phyloP scores from a whole-genome alignment of 2,329 filamentous ascomycete genomes.

The Sporothrix pseudoabietina region DNA sequence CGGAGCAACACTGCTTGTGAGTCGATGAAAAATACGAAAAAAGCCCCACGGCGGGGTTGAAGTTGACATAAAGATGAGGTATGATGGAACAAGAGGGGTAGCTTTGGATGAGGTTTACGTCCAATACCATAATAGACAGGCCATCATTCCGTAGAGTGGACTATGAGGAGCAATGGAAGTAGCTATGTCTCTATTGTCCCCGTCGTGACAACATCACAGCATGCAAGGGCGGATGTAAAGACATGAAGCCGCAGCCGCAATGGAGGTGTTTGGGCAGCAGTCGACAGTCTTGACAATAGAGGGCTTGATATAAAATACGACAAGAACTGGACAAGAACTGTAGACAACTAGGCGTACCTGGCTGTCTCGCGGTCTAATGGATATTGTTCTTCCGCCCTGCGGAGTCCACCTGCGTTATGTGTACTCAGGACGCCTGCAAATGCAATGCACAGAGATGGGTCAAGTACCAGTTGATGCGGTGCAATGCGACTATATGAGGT shows the following conservation, averaged over 20 bases:
- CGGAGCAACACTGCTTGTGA: not conserved
- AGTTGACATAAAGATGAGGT: not conserved
- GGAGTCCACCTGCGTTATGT: not conserved
- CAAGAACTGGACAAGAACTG: not conserved
- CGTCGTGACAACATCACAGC: not conserved
- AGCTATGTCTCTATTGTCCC: not conserved
- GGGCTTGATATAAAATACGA: not conserved
- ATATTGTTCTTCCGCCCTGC: not conserved
- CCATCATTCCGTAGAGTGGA: not conserved
- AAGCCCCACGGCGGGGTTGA: not conserved
- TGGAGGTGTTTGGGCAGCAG: not conserved
- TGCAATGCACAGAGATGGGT: not conserved
- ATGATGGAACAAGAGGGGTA: slow-evolving; percentile 12
- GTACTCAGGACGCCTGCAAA: not conserved
- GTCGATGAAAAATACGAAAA: not conserved
- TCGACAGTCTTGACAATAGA: not conserved
- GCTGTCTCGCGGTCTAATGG: not conserved
- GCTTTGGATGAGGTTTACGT: not conserved
- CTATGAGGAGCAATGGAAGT: not conserved
- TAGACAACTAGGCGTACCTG: not conserved
- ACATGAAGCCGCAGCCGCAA: not conserved
- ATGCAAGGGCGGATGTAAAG: not conserved
- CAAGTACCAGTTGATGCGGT: not conserved
- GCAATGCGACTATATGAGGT: not conserved
- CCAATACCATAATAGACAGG: not conserved